Evolutionary conservation across 2,329 filamentous ascomycete genomes (phyloP).

Genomic region (Amauroascus verrucosus): DNA sequence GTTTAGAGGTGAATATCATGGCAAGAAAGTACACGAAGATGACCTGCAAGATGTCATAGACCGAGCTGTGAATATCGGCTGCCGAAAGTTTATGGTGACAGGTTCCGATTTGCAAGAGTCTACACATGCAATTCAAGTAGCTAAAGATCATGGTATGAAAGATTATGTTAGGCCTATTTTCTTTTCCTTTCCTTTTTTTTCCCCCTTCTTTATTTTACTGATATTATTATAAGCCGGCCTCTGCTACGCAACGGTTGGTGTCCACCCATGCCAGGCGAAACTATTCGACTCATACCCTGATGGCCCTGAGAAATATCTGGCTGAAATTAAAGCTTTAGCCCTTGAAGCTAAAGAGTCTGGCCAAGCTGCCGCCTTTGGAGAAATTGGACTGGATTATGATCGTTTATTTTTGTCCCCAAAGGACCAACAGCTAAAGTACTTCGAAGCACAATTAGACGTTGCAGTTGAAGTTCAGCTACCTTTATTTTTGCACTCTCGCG

Average conservation of each 20-base stretch:
- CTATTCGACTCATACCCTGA: conserved; percentile 56
- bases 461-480: conserved; percentile 69
- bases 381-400: conserved; percentile 95
- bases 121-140: conserved; percentile 60
- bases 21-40: conserved; percentile 50
- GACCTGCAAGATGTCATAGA: conserved; percentile 57
- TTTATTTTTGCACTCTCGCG: conserved; percentile 83
- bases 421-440: conserved; percentile 72
- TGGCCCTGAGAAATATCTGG: conserved; percentile 36
- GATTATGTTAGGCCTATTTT: not conserved
- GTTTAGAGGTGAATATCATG: conserved; percentile 74
- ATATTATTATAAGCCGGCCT: conserved; percentile 49
- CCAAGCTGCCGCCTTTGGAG: conserved; percentile 72
- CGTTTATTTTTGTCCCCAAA: conserved; percentile 71
- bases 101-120: conserved; percentile 78
- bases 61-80: conserved; percentile 67
- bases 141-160: conserved; percentile 59
- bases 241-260: conserved; percentile 83
- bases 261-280: conserved; percentile 81
- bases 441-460: conserved; percentile 69
- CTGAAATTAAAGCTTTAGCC: conserved; percentile 57
- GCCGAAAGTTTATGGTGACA: conserved; percentile 82
- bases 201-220: conserved; percentile 13
- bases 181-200: not conserved
- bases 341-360: conserved; percentile 46